Evolutionary conservation across 108 stramenopile species (phyloP).

Genomic region (Discostella pseudostelligera): DNA sequence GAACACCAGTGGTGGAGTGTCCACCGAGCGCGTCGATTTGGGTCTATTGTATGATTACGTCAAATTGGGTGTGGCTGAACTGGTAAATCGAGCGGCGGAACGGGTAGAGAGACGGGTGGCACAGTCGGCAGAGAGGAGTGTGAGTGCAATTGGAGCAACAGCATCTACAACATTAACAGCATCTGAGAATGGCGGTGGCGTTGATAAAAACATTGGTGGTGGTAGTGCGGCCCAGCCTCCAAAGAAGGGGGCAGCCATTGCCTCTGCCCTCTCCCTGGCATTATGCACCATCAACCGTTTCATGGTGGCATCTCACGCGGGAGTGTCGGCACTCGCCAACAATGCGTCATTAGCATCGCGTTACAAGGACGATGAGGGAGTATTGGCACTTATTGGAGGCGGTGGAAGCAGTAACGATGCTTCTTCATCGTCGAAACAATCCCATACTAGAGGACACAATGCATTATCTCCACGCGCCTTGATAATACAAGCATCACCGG

Average conservation of each 20-base stretch:
- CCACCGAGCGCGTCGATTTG: slow-evolving; percentile 50
- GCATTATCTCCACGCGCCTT: slow-evolving; percentile 65
- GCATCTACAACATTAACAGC: not conserved
- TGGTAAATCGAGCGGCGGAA: slow-evolving; percentile 55
- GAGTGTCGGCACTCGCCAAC: slow-evolving; percentile 55
- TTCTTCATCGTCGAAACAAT: slow-evolving; percentile 8
- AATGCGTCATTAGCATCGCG: slow-evolving; percentile 11
- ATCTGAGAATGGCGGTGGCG: not conserved
- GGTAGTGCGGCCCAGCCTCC: not conserved
- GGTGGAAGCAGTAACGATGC: slow-evolving; percentile 15
- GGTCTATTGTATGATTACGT: slow-evolving; percentile 55
- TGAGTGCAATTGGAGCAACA: not conserved
- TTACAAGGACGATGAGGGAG: slow-evolving; percentile 68
- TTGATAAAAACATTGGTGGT: not conserved
- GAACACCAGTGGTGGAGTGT: not conserved
- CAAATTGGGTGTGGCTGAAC: slow-evolving; percentile 65
- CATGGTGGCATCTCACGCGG: slow-evolving; percentile 67
- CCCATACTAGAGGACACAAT: slow-evolving; percentile 8
- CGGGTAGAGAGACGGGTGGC: slow-evolving; percentile 14
- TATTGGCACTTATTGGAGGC: slow-evolving; percentile 60
- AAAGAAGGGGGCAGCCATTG: slow-evolving; percentile 59
- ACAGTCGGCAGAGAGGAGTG: not conserved
- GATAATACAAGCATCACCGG: slow-evolving; percentile 82
- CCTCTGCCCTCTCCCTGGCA: slow-evolving; percentile 69
- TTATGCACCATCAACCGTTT: slow-evolving; percentile 79